phyloP scores from a whole-genome alignment of 768 basidiomycete genomes.

The Mycena amicta region DNA sequence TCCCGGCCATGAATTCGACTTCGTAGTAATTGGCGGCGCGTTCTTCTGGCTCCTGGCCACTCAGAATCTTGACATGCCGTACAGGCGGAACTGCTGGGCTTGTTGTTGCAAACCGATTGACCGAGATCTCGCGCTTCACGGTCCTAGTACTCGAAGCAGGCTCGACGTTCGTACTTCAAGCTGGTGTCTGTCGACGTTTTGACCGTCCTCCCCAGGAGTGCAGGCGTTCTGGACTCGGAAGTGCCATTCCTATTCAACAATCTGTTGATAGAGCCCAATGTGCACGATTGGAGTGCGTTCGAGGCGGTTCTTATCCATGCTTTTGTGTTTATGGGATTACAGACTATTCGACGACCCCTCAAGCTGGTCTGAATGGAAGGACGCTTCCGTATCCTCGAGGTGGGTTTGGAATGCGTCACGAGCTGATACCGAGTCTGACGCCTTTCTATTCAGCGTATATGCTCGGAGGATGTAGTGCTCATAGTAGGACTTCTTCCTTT shows the following conservation, averaged over 20 bases:
- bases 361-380: not conserved
- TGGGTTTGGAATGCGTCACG: not conserved
- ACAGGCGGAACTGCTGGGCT: slow-evolving; percentile 8
- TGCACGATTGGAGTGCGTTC: slow-evolving; percentile 6
- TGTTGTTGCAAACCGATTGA: slow-evolving; percentile 5
- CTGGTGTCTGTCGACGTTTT: not conserved
- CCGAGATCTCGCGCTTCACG: not conserved
- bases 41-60: not conserved
- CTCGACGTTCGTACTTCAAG: not conserved
- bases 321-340: not conserved
- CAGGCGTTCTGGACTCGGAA: not conserved
- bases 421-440: not conserved
- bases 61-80: not conserved
- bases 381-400: not conserved
- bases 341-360: slow-evolving; percentile 3
- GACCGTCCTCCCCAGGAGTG: slow-evolving; percentile 1
- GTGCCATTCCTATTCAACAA: not conserved
- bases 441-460: not conserved
- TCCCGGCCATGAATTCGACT: slow-evolving; percentile 10
- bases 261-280: not conserved
- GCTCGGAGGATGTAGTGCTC: slow-evolving; percentile 12
- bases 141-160: slow-evolving; percentile 9
- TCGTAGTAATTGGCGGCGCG: slow-evolving; percentile 19
- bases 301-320: too few relatives aligned
- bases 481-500: too few relatives aligned